Percentiles rank a stretch among this genome's conserved stretches.
These are phyloP conservation scores for Arabidopsis suecica DNA, from an alignment of 345 rosid genomes.

Conservation along the genomic window DNA sequence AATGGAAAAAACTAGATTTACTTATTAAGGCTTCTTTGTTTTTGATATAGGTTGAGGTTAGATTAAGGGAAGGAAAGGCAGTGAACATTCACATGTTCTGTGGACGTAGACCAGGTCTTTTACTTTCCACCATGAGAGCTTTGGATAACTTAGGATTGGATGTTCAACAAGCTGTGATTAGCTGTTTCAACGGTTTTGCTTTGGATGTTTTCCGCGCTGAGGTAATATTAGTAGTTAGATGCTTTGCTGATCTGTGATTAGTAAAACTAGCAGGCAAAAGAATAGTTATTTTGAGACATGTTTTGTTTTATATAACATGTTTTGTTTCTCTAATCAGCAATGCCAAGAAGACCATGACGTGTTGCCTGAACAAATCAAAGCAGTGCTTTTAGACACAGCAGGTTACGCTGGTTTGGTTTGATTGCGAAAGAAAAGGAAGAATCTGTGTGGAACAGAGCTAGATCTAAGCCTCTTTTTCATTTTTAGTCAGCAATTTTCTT, in stretches of 20 bases:
- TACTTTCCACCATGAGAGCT: conserved; percentile 92
- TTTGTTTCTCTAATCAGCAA: conserved; percentile 60
- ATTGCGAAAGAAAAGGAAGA: conserved; percentile 10
- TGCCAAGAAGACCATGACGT: conserved; percentile 78
- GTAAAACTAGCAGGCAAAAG: conserved; percentile 1
- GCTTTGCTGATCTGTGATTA: conserved; percentile 19
- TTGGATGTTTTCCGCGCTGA: conserved; percentile 94
- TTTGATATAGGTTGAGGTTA: conserved; percentile 77
- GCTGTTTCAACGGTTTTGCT: conserved; percentile 95
- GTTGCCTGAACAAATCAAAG: conserved; percentile 86
- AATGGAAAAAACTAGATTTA: background rate
- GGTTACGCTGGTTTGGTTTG: conserved; percentile 58
- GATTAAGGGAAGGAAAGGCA: conserved; percentile 84
- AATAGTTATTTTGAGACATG: background rate
- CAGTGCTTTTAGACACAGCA: conserved; percentile 81
- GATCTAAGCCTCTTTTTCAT: background rate
- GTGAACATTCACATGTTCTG: conserved; percentile 98
- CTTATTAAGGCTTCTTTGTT: background rate
- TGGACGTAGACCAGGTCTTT: conserved; percentile 80
- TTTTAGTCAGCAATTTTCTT: conserved; percentile 29
- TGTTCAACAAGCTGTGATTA: conserved; percentile 94
- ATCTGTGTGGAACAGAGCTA: conserved; percentile 28
- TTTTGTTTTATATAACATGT: conserved; percentile 13
- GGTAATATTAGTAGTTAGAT: conserved; percentile 48
- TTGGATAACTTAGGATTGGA: conserved; percentile 92